These are phyloP conservation scores for Sporothrix luriei DNA, from an alignment of 2,329 filamentous ascomycete genomes.

Conservation along the genomic window DNA sequence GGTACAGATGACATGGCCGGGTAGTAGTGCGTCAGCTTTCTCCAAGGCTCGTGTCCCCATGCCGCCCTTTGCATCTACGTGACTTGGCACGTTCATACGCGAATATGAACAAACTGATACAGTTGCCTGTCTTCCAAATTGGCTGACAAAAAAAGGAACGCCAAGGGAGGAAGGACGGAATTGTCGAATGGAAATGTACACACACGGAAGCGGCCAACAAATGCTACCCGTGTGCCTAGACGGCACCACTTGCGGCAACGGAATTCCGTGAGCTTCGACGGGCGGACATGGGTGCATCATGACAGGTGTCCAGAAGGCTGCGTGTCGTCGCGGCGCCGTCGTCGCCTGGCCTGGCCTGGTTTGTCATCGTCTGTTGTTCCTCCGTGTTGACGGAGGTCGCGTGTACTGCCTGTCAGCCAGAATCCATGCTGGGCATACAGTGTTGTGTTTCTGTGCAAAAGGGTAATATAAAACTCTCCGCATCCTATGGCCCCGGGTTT, in stretches of 20 bases:
- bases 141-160: too few species aligned
- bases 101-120: too few species aligned
- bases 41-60: not conserved
- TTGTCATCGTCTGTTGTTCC: not conserved
- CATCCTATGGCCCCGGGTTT: not conserved
- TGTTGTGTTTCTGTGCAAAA: not conserved
- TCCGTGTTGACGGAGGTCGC: slow-evolving; percentile 13
- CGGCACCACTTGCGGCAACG: too few species aligned
- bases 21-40: not conserved
- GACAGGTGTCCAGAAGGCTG: not conserved
- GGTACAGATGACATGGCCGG: not conserved
- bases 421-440: not conserved
- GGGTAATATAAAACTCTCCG: not conserved
- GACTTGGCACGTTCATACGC: too few species aligned
- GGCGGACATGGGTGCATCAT: not conserved
- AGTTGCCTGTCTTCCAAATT: too few species aligned
- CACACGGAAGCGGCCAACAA: too few species aligned
- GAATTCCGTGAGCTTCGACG: too few species aligned
- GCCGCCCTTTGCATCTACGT: not conserved
- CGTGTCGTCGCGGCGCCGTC: not conserved
- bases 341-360: not conserved
- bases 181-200: too few species aligned
- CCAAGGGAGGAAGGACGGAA: too few species aligned
- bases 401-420: not conserved
- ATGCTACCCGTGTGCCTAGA: too few species aligned